These are phyloP conservation scores for Abrus pulchellus DNA, from an alignment of 306 rosid species.

Conservation along the genomic window DNA sequence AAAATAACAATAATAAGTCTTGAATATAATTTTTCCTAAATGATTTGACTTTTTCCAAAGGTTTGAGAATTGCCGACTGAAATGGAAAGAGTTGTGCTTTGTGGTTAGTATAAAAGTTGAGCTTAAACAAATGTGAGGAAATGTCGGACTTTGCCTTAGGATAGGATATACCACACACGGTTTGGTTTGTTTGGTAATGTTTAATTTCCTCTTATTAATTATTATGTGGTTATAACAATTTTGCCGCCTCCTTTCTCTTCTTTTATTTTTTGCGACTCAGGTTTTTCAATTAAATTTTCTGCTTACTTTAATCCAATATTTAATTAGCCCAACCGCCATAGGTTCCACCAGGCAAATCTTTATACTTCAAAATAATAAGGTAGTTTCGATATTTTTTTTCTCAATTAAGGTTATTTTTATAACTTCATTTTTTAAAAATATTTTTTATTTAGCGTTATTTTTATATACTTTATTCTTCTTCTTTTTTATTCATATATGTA, in stretches of 20 bases:
- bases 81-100: slow-evolving; percentile 40
- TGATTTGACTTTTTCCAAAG: slow-evolving; percentile 57
- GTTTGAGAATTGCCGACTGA: slow-evolving; percentile 47
- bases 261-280: not conserved
- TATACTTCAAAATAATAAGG: too few relatives aligned
- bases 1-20: not conserved
- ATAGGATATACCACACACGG: slow-evolving; percentile 42
- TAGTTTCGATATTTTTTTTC: too few relatives aligned
- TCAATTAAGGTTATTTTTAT: too few relatives aligned
- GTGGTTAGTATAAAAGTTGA: slow-evolving; percentile 52
- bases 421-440: too few relatives aligned
- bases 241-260: slow-evolving; percentile 2
- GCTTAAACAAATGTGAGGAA: slow-evolving; percentile 44
- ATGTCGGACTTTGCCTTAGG: slow-evolving; percentile 45
- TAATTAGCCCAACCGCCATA: not conserved
- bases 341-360: too few relatives aligned
- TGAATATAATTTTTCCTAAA: not conserved
- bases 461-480: too few relatives aligned
- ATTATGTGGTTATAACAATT: slow-evolving; percentile 31
- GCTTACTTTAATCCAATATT: not conserved
- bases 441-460: too few relatives aligned
- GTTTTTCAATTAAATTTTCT: not conserved
- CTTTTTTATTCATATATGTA: too few relatives aligned
- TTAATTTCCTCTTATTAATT: slow-evolving; percentile 1
- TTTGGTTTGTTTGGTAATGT: slow-evolving; percentile 40